Base-by-base conservation (phyloP, 768 basidiomycete genomes). In the Chalciporus pseudorubinellus region DNA sequence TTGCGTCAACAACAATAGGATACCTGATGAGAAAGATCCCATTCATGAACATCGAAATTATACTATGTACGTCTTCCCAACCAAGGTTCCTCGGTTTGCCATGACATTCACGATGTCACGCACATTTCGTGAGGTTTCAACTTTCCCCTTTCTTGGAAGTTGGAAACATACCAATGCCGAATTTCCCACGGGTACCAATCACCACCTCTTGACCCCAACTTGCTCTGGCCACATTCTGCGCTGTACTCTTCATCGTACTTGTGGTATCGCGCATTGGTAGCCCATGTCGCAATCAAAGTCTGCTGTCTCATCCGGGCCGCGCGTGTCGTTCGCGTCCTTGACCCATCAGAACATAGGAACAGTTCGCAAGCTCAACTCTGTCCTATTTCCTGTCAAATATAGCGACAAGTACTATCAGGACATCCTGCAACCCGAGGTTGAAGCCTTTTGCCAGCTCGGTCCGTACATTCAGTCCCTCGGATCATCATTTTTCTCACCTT, bases 361-460 rank as follows among this genome's bases (percentile, higher is more conserved):
- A 2, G 80, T 72, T 34, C 66, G 65, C 47, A 86, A 69, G 60
- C 73, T 85, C 24, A 83, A 83, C 58, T 82, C 84, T 2, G 89
- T 93, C 36, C 78, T 95, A 38, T 93, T 94, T 68, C 92, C 93
- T 22, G 88, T 95, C 66, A 84, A 84, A 61, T 95, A 95, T 69
- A 85, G 85, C 67, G 87, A 91, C 60, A 86, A 85, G 66, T 94
- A 94, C 75, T 95, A 93, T 71, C 72, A 79, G 61, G 89, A 88
- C 63, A 83, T 95, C 54, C 69, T 91, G 43, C 73, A 77, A 38
- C 80, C 88, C 13, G 87, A 92, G 53, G 77, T 86, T 14, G 92
- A 95, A 61, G 82, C 87, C 18, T 94, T 90, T 69, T 92, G 90
- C 73, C 85, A 92, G 70, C 85, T 95, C 58, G 79, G 92, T 93